Evolutionary conservation across 2,329 filamentous ascomycete species (phyloP), one percentile per base, ranked within the genome.

Genomic region (Colletotrichum shisoi): DNA sequence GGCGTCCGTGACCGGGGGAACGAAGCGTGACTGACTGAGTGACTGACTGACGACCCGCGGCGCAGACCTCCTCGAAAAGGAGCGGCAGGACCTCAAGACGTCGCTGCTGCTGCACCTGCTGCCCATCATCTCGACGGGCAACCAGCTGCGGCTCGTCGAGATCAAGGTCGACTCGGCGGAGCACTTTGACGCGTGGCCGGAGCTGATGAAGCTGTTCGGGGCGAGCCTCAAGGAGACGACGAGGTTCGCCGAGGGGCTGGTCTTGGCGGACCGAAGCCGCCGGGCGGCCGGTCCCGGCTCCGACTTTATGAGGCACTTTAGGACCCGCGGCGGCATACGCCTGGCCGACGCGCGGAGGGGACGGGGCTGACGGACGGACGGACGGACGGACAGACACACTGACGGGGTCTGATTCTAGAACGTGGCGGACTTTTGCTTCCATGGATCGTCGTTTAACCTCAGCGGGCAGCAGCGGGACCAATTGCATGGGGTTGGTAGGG

Each of bases 151-250:
- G 7, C 65, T 68, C n/a, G 65, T 68, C 27, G 65, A 68, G 49
- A 68, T 68, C 65, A 68, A 68, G 65, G 65, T 68, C 17, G 65
- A 68, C n/a, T 68, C 65, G 61, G 65, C 62, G 27, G 65, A 68
- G 51, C 65, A 68, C 19, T 68, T 68, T 17, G 65, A 68, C 17
- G 65, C 65, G 54, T 68, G 65, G 65, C 65, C 65, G 27, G 65
- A 68, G 56, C 62, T 68, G 54, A 68, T 68, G 56, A 64, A 65
- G 65, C 42, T 68, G 37, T 68, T 68, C 61, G 65, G 65, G 27
- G 65, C 65, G 48, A 68, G 65, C 39, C 49, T 68, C 21, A 64
- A 52, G 8, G 65, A 68, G 54, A 68, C 54, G 65, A 56, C 65
- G 8, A 46, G 31, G 54, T 68, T 68, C 54, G 65, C 65, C 12